A percentile compares a stretch with the other conserved stretches of the same genome.
These are phyloP conservation scores for Sedum album DNA, from an alignment of 164 flowering plant species.

Conservation along the genomic window DNA sequence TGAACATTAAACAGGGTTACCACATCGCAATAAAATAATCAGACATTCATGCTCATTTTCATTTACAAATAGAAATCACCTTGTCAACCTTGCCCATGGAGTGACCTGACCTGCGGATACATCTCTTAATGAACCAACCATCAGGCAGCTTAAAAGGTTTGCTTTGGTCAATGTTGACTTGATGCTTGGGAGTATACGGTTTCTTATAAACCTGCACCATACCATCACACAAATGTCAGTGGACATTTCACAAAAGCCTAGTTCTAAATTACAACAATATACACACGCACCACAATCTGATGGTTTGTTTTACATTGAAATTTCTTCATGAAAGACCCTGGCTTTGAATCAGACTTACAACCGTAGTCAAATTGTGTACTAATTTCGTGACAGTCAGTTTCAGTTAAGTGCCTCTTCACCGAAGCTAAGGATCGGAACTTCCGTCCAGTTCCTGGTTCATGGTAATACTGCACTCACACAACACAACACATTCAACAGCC, in stretches of 20 bases:
- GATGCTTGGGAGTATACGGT: background rate
- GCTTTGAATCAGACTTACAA: no score
- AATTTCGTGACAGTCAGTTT: background rate
- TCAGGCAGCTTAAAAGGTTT: background rate
- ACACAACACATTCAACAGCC: background rate
- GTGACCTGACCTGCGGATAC: conserved; percentile 7
- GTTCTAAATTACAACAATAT: no score
- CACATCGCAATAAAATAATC: background rate
- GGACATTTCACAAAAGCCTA: background rate
- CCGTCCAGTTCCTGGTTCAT: background rate
- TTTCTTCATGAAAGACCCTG: background rate
- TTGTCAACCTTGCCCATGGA: conserved; percentile 14
- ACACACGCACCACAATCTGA: background rate
- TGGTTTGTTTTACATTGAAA: background rate
- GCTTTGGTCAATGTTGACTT: background rate
- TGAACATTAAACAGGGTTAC: no score
- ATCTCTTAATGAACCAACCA: background rate
- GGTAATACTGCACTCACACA: conserved; percentile 23
- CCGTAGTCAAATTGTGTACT: background rate
- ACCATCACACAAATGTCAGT: background rate
- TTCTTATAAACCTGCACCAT: background rate
- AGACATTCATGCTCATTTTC: background rate
- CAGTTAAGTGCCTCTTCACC: background rate
- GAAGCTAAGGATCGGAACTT: background rate
- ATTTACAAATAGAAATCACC: conserved; percentile 14